Evolutionary conservation across 2,329 filamentous ascomycete species (phyloP).

Genomic region (Fusarium concolor): DNA sequence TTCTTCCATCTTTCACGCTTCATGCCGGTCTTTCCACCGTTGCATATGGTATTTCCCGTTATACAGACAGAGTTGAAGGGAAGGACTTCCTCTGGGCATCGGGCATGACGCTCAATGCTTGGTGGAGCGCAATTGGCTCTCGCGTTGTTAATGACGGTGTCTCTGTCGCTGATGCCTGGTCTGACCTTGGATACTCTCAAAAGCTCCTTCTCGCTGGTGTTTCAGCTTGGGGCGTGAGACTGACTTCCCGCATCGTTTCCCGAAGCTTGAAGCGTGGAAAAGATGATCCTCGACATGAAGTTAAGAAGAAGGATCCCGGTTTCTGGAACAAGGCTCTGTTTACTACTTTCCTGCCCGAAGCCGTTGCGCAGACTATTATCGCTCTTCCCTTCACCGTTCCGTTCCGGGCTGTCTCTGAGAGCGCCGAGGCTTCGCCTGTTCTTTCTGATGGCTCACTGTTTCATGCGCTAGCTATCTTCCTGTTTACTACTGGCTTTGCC

Average conservation of each 20-base stretch:
- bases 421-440: conserved; percentile 6
- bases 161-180: conserved; percentile 7
- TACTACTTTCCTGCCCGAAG: conserved; percentile 11
- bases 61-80: conserved; percentile 8
- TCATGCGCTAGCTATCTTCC: background rate
- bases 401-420: conserved; percentile 3
- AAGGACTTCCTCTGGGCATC: conserved; percentile 24
- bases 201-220: conserved; percentile 14
- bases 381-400: conserved; percentile 20
- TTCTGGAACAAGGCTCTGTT: conserved; percentile 19
- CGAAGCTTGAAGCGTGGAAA: conserved; percentile 13
- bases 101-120: conserved; percentile 22
- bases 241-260: background rate
- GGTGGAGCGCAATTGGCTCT: conserved; percentile 24
- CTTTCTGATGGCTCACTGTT: background rate
- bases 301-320: background rate
- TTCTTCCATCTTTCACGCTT: conserved; percentile 13
- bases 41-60: conserved; percentile 18
- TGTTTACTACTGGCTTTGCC: conserved; percentile 8
- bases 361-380: conserved; percentile 19
- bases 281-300: conserved; percentile 14
- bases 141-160: conserved; percentile 1
- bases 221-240: conserved; percentile 12
- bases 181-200: background rate
- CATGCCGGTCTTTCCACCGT: conserved; percentile 8